Percentiles rank a stretch among this genome's conserved stretches.
Evolutionary conservation across 192 early-diverging fungal genomes (phyloP).

Genomic region (Spizellomyces punctatus): DNA sequence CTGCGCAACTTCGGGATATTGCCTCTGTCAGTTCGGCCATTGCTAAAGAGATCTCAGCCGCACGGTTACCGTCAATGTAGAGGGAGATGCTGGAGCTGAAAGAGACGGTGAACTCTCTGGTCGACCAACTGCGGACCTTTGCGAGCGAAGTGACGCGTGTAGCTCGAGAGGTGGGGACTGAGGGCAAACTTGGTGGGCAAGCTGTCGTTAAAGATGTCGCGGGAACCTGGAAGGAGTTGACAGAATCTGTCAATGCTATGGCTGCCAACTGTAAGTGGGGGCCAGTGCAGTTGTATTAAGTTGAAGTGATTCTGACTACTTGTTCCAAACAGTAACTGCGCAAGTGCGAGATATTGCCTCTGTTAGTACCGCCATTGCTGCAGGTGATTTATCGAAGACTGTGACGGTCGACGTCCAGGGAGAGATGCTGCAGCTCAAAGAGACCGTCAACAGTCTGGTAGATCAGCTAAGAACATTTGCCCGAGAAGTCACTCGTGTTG

Average conservation of each 20-base stretch:
- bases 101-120: constrained; percentile 73
- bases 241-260: constrained; percentile 68
- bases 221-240: constrained; percentile 58
- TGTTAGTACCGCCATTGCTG: constrained; percentile 60
- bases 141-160: constrained; percentile 63
- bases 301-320: neutral
- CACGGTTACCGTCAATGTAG: constrained; percentile 61
- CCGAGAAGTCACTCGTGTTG: constrained; percentile 64
- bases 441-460: constrained; percentile 68
- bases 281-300: neutral
- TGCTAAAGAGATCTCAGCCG: constrained; percentile 58
- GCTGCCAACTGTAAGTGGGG: constrained; percentile 46
- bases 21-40: constrained; percentile 62
- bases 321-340: constrained; percentile 43
- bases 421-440: constrained; percentile 65
- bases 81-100: constrained; percentile 76
- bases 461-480: constrained; percentile 64
- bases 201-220: constrained; percentile 52
- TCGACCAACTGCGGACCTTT: constrained; percentile 73
- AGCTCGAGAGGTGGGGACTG: constrained; percentile 55
- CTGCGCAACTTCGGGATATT: constrained; percentile 64
- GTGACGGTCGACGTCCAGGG: constrained; percentile 60
- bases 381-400: constrained; percentile 57
- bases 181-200: constrained; percentile 70
- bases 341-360: constrained; percentile 65